These are phyloP conservation scores for Podila verticillata DNA, from an alignment of 192 early-diverging fungal species.

Conservation along the genomic window DNA sequence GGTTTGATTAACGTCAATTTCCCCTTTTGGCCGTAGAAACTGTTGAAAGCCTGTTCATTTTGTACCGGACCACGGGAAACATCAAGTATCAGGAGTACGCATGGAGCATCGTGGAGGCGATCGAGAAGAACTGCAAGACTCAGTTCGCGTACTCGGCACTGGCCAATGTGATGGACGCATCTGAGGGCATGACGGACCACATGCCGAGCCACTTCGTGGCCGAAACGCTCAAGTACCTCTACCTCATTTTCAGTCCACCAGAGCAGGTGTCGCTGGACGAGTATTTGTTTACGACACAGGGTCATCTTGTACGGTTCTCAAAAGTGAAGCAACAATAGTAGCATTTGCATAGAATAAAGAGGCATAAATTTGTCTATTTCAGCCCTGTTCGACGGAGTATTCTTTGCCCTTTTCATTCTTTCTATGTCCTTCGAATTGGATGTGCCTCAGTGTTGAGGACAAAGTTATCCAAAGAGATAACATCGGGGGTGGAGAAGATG, in stretches of 20 bases:
- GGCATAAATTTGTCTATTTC: no score
- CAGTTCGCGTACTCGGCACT: conserved; percentile 46
- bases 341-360: no score
- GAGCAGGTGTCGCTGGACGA: conserved; percentile 66
- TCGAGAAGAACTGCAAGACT: conserved; percentile 38
- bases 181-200: conserved; percentile 14
- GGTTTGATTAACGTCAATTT: background rate
- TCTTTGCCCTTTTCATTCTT: no score
- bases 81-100: conserved; percentile 40
- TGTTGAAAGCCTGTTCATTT: conserved; percentile 26
- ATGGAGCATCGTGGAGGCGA: conserved; percentile 26
- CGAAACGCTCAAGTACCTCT: conserved; percentile 87
- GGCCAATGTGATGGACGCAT: conserved; percentile 38
- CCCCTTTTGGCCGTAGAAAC: background rate
- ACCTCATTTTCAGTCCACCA: conserved; percentile 71
- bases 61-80: conserved; percentile 39
- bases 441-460: no score
- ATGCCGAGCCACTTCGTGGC: conserved; percentile 76
- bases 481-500: no score
- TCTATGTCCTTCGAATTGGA: no score
- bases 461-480: no score
- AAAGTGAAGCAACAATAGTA: no score
- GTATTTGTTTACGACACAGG: conserved; percentile 83
- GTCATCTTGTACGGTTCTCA: conserved; percentile 65
- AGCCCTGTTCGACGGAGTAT: no score